Evolutionary conservation across 2,329 filamentous ascomycete species (phyloP).

Genomic region (Berkeleyomyces basicola): DNA sequence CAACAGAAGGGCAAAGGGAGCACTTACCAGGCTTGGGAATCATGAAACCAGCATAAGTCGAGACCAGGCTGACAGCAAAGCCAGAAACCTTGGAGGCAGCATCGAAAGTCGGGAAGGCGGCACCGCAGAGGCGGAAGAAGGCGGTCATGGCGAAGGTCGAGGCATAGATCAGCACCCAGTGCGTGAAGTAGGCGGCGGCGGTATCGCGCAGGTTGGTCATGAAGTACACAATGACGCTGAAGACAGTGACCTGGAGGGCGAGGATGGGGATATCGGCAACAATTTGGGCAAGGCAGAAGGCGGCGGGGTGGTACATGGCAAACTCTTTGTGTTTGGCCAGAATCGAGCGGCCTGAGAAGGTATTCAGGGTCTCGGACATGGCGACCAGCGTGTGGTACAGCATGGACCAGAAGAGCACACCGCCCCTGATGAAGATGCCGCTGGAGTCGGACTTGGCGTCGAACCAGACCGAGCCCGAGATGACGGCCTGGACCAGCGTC

Average conservation of each 20-base stretch:
- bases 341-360: slow-evolving; percentile 42
- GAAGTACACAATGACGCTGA: slow-evolving; percentile 44
- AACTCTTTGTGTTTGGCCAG: slow-evolving; percentile 38
- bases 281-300: slow-evolving; percentile 41
- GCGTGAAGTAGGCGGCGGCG: slow-evolving; percentile 44
- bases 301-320: slow-evolving; percentile 39
- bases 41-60: slow-evolving; percentile 49
- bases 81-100: slow-evolving; percentile 41
- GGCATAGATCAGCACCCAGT: slow-evolving; percentile 36
- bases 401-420: slow-evolving; percentile 47
- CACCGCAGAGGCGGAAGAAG: slow-evolving; percentile 38
- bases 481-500: slow-evolving; percentile 41
- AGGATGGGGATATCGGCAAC: slow-evolving; percentile 38
- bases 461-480: slow-evolving; percentile 53
- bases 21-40: slow-evolving; percentile 32
- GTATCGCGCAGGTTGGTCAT: slow-evolving; percentile 39
- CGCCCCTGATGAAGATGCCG: slow-evolving; percentile 47
- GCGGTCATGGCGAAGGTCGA: slow-evolving; percentile 42
- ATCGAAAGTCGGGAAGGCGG: slow-evolving; percentile 39
- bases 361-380: slow-evolving; percentile 49
- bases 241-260: slow-evolving; percentile 39
- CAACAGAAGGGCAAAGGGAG: not conserved
- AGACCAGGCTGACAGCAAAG: slow-evolving; percentile 30
- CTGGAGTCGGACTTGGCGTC: slow-evolving; percentile 38
- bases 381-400: slow-evolving; percentile 45